phyloP scores from a whole-genome alignment of 257 asterid genomes.

The Buddleja alternifolia region DNA sequence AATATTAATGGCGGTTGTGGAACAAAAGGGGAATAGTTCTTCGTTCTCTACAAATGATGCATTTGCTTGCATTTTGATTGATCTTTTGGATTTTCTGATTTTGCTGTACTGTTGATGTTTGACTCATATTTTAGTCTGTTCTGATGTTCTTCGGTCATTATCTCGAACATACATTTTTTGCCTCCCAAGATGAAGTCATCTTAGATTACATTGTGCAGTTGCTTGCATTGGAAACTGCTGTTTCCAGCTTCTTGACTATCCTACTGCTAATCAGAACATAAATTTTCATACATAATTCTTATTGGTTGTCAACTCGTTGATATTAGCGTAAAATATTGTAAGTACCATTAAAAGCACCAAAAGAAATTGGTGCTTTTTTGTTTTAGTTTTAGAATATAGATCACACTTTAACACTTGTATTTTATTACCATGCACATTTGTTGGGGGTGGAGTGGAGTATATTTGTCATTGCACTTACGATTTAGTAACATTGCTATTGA shows the following conservation, averaged over 20 bases:
- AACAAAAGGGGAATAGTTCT: conserved; percentile 7
- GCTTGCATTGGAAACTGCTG: conserved; percentile 7
- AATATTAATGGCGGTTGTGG: not conserved
- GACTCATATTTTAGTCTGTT: not conserved
- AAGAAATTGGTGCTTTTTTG: not conserved
- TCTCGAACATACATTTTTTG: conserved; percentile 1
- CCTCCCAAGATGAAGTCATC: conserved; percentile 14
- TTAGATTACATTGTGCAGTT: not conserved
- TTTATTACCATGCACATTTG: too few relatives aligned
- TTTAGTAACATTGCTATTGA: too few relatives aligned
- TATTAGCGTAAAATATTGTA: not conserved
- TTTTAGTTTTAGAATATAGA: too few relatives aligned
- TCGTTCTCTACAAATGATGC: not conserved
- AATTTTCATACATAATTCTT: too few relatives aligned
- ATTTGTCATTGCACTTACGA: too few relatives aligned
- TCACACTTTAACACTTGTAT: too few relatives aligned
- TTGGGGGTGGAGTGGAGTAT: too few relatives aligned
- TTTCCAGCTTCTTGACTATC: not conserved
- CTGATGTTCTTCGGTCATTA: not conserved
- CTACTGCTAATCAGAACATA: too few relatives aligned
- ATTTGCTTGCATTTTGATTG: conserved; percentile 17
- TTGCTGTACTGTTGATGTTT: conserved; percentile 2
- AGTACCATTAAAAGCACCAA: not conserved
- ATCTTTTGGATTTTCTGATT: not conserved
- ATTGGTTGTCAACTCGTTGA: conserved; percentile 5